Percentiles rank a stretch among this genome's conserved stretches.
Conservation (phyloP, 1,139 yeast genomes). For the Kluyveromyces marxianus region DNA sequence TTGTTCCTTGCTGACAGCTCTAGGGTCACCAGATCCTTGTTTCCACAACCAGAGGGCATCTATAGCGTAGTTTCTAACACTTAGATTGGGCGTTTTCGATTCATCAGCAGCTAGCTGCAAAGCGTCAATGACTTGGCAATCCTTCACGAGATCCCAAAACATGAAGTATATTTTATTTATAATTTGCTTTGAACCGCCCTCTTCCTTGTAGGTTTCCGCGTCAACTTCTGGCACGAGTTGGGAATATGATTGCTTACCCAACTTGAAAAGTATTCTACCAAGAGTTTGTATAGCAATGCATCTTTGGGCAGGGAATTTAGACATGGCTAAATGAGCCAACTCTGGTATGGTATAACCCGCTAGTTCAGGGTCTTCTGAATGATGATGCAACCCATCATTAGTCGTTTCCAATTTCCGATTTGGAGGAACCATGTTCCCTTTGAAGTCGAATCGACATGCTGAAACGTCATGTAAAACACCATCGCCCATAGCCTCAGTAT, state of each 20-base stretch:
- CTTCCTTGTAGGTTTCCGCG: constrained; percentile 35
- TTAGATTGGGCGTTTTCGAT: constrained; percentile 51
- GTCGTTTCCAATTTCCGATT: constrained; percentile 42
- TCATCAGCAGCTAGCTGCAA: constrained; percentile 73
- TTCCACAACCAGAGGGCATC: constrained; percentile 95
- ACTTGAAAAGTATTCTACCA: constrained; percentile 78
- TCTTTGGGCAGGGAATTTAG: constrained; percentile 78
- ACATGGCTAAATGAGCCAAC: constrained; percentile 69
- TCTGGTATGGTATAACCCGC: constrained; percentile 91
- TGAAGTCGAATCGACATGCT: constrained; percentile 79
- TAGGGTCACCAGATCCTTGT: constrained; percentile 57
- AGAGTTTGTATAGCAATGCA: constrained; percentile 78
- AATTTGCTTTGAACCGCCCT: constrained; percentile 35
- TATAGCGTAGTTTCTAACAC: constrained; percentile 77
- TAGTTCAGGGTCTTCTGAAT: constrained; percentile 75
- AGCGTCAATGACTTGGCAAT: constrained; percentile 61
- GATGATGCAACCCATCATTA: constrained; percentile 80
- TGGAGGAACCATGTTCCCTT: constrained; percentile 66
- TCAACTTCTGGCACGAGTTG: constrained; percentile 41
- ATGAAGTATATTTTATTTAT: constrained; percentile 39
- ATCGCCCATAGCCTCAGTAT: constrained; percentile 35
- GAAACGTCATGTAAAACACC: constrained; percentile 52
- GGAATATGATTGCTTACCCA: constrained; percentile 56
- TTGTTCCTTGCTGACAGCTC: constrained; percentile 9
- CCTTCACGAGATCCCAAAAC: constrained; percentile 69